Base-by-base conservation (phyloP, 2,329 filamentous ascomycete species). In the Alternaria ethzedia region DNA sequence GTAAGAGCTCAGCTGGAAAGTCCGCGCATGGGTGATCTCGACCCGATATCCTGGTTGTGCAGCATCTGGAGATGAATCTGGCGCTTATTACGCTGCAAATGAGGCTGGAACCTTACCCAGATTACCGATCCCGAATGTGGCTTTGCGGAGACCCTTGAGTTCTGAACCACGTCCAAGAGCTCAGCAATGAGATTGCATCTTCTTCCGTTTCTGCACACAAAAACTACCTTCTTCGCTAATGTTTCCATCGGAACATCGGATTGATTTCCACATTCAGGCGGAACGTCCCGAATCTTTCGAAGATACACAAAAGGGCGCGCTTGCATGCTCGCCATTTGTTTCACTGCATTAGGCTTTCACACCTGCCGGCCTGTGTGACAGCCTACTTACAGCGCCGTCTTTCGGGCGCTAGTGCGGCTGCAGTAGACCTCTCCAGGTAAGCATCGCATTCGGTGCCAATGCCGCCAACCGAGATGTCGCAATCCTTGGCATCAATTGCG, bases 401-500 rank as follows among this genome's bases (percentile, higher is more conserved):
- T 45, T 56, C 41, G 54, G 54, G 30, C 41, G 46, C 32, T 50
- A 36, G 28, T 58, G 46, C 41, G 54, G 59, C 59, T 61, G 59
- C 47, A 52, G 36, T 25, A 57, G 30, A 50, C 12, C 32, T 21
- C 20, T 26, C 26, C 44, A 49, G 51, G 54, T 47, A 62, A 46
- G 54, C 59, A 52, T 61, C 23, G 20, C 15, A 30, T 50, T 26
- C 46, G 26, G 44, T 50, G 60, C 60, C 60, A 63, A 59, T 59
- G 44, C 32, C 56, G 56, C 56, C 56, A 54, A 49, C 43, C 60
- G 60, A 63, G 60, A 63, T 63, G 60, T 63, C 60, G 60, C 60
- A 63, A 63, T 63, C 9, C 60, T 63, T 63, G 60, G 60, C 56
- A 41, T 50, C 44, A 26, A 63, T 63, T 59, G 50, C 60, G 60